Evolutionary conservation across 768 basidiomycete species (phyloP).

Genomic region (Russula sp.): DNA sequence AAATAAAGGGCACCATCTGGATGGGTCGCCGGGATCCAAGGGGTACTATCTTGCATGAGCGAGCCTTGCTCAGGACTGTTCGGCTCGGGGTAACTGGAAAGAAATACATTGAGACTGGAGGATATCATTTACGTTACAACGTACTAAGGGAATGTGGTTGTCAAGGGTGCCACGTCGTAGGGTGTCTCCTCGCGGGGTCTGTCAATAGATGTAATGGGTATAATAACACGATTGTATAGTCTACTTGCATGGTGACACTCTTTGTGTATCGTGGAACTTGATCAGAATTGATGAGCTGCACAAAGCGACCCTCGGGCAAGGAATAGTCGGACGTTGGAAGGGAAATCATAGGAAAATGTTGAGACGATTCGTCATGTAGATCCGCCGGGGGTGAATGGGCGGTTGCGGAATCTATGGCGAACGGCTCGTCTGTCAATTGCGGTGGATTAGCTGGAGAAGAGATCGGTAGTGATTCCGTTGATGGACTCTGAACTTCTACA

Average conservation of each 20-base stretch:
- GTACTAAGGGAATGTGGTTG: constrained; percentile 1
- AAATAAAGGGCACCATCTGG: constrained; percentile 61
- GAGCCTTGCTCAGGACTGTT: not conserved
- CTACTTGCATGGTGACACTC: constrained; percentile 1
- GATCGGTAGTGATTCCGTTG: not conserved
- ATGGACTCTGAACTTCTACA: not conserved
- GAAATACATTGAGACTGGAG: not conserved
- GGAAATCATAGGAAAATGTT: no score
- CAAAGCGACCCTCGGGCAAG: no score
- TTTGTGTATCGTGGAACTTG: constrained; percentile 12
- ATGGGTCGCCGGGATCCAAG: constrained; percentile 43
- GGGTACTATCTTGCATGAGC: not conserved
- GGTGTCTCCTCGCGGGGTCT: not conserved
- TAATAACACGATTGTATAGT: no score
- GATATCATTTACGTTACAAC: not conserved
- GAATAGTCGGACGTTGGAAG: no score
- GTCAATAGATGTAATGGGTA: not conserved
- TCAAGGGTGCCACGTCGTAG: not conserved
- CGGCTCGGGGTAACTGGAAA: not conserved
- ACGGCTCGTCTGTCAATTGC: not conserved
- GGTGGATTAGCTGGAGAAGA: not conserved
- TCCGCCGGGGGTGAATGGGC: not conserved
- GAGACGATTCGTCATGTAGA: no score
- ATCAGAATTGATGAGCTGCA: constrained; percentile 5
- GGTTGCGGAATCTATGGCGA: not conserved